Evolutionary conservation across 2,329 filamentous ascomycete species (phyloP).

Genomic region (Aureobasidium sp.): DNA sequence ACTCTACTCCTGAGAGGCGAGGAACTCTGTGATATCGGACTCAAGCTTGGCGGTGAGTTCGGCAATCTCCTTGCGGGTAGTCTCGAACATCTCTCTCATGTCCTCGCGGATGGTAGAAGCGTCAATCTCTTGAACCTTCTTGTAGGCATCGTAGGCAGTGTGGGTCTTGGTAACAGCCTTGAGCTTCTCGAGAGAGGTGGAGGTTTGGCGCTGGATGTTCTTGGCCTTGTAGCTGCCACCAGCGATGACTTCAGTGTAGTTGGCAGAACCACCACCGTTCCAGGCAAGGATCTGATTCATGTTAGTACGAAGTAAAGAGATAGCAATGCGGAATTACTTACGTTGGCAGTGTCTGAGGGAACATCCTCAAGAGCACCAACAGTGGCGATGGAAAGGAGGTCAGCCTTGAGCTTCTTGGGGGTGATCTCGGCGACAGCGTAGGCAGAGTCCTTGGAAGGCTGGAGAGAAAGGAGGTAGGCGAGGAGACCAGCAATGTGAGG

Average conservation of each 20-base stretch:
- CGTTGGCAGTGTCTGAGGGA: slow-evolving; percentile 78
- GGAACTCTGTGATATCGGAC: slow-evolving; percentile 41
- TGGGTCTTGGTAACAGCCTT: slow-evolving; percentile 22
- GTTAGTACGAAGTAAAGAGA: slow-evolving; percentile 22
- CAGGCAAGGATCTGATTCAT: slow-evolving; percentile 68
- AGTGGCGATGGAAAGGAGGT: slow-evolving; percentile 77
- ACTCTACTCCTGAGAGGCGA: background rate
- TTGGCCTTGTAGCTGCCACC: slow-evolving; percentile 63
- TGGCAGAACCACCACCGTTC: slow-evolving; percentile 93
- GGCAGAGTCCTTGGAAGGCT: slow-evolving; percentile 82
- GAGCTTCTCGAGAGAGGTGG: slow-evolving; percentile 38
- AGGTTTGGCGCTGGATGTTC: slow-evolving; percentile 31
- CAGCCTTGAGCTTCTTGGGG: slow-evolving; percentile 87
- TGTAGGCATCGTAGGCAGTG: slow-evolving; percentile 6
- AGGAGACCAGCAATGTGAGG: slow-evolving; percentile 94
- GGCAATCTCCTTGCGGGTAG: slow-evolving; percentile 40
- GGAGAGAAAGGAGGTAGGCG: slow-evolving; percentile 95
- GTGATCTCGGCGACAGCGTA: slow-evolving; percentile 86
- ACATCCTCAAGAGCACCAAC: slow-evolving; percentile 71
- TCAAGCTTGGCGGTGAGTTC: slow-evolving; percentile 32
- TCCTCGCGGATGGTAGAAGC: slow-evolving; percentile 5
- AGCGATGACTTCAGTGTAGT: slow-evolving; percentile 78
- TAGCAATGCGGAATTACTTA: slow-evolving; percentile 32
- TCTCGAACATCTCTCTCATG: slow-evolving; percentile 23
- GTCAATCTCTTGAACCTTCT: slow-evolving; percentile 12